Evolutionary conservation across 2,329 filamentous ascomycete species (phyloP), one percentile per base, ranked within the genome.

Genomic region (Calonectria naviculata): DNA sequence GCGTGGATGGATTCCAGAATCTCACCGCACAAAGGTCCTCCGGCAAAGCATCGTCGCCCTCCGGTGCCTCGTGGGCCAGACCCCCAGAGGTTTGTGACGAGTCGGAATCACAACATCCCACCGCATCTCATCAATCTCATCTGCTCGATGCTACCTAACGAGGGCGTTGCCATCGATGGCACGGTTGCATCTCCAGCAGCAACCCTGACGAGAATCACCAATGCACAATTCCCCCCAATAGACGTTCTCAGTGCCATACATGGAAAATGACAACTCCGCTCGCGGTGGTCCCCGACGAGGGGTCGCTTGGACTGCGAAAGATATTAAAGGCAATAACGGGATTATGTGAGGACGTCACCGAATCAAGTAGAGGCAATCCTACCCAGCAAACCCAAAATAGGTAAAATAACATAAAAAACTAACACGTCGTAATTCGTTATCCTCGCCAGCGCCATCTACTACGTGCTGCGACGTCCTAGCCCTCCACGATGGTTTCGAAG

Each of bases 41-140:
- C 52, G 31, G 52, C 31, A 36, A 58, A 58, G 52, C 21, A 21
- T 12, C 31, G 38, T 61, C 52, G 29, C 60, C 10, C 49, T 46
- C 38, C n/a, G 31, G 29, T 12, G 26, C 46, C 36, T 49, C 15
- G 49, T 44, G 38, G 63, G 24, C 46, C 34, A 54, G 67, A 54
- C 52, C 36, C 56, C 42, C 34, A 26, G 52, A 36, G 47, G 29
- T 66, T 70, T 70, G 56, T 70, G 68, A 70, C 44, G 21, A 54
- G 38, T 70, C 68, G 38, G 36, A 70, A 66, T 70, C 63, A 34
- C 64, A 62, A 47, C 62, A 56, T 65, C 67, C 67, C 52, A 65
- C 62, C 26, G 62, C 67, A 70, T 70, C 67, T 70, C 67, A 70
- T 68, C 66, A 64, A 68, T 70, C 68, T 70, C 63, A 70, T 70